phyloP scores from a whole-genome alignment of 441 rosid genomes.

The Syzygium syzygioides region DNA sequence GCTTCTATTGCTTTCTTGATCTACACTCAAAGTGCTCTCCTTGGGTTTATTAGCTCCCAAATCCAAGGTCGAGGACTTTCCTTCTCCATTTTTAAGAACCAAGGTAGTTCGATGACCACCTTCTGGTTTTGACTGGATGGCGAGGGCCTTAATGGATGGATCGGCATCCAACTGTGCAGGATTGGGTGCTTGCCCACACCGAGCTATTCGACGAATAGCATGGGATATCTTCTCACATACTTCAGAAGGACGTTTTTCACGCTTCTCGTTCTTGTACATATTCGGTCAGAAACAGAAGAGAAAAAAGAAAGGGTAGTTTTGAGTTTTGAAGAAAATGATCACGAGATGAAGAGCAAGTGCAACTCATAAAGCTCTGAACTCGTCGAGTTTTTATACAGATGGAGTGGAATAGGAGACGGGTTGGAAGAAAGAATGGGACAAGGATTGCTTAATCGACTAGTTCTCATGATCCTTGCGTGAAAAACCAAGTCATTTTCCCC shows the following conservation, averaged over 20 bases:
- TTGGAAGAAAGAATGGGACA: not conserved
- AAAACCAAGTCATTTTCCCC: not conserved
- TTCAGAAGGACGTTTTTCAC: not conserved
- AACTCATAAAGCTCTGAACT: not conserved
- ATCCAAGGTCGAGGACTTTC: not conserved
- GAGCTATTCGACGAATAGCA: not conserved
- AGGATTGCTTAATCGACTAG: not conserved
- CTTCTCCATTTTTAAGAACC: not conserved
- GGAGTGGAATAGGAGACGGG: not conserved
- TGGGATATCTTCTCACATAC: not conserved
- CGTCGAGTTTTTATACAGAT: not conserved
- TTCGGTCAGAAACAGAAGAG: not conserved
- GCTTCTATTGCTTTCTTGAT: not conserved
- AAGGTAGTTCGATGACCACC: not conserved
- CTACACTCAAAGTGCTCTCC: not conserved
- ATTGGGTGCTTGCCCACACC: not conserved
- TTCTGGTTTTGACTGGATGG: not conserved
- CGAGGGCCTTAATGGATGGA: not conserved
- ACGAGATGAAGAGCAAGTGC: not conserved
- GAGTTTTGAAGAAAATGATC: not conserved
- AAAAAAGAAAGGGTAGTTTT: not conserved
- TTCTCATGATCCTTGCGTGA: not conserved
- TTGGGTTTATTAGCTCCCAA: not conserved
- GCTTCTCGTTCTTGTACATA: not conserved
- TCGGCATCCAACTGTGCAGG: not conserved